A percentile compares a stretch with the other conserved stretches of the same genome.
phyloP scores from a whole-genome alignment of 495 filamentous ascomycete genomes.

The Podospora tetraspora region DNA sequence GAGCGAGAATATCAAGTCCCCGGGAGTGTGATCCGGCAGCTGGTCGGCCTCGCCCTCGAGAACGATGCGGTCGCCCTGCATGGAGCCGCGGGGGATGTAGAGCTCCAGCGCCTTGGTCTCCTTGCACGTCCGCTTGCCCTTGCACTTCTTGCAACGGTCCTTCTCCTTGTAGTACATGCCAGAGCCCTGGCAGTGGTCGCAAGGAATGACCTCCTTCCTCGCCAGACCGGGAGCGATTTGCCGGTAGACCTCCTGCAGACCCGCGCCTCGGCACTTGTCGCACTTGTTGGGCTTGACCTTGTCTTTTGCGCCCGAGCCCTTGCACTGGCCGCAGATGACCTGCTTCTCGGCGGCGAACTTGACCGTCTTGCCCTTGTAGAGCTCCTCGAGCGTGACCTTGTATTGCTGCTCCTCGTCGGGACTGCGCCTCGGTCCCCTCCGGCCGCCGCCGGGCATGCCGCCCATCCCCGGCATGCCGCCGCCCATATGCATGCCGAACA shows the following conservation, averaged over 20 bases:
- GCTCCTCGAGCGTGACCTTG: slow-evolving; percentile 81
- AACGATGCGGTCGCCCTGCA: slow-evolving; percentile 83
- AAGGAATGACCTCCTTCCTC: slow-evolving; percentile 66
- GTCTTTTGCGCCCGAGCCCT: slow-evolving; percentile 85
- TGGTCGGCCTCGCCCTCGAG: slow-evolving; percentile 95
- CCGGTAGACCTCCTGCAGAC: slow-evolving; percentile 64
- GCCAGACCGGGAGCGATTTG: slow-evolving; percentile 77
- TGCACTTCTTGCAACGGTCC: slow-evolving; percentile 97
- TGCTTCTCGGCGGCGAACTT: slow-evolving; percentile 93
- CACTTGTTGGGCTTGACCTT: slow-evolving; percentile 84
- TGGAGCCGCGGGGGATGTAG: slow-evolving; percentile 87
- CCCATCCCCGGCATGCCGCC: slow-evolving; percentile 46
- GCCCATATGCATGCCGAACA: slow-evolving; percentile 78
- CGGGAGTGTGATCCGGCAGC: slow-evolving; percentile 81
- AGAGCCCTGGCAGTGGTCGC: slow-evolving; percentile 72
- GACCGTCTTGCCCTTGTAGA: slow-evolving; percentile 98
- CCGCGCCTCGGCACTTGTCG: slow-evolving; percentile 72
- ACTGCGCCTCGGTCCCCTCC: slow-evolving; percentile 59
- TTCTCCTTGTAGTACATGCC: slow-evolving; percentile 86
- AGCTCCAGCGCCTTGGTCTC: slow-evolving; percentile 92
- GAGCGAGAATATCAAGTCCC: slow-evolving; percentile 85
- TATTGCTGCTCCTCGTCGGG: slow-evolving; percentile 85
- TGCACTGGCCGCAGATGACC: slow-evolving; percentile 78
- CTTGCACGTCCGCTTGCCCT: slow-evolving; percentile 73
- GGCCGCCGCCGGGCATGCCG: slow-evolving; percentile 43